Percentiles rank a stretch among this genome's conserved stretches.
phyloP scores from a whole-genome alignment of 2,329 filamentous ascomycete species.

The Cladobotryum protrusum region DNA sequence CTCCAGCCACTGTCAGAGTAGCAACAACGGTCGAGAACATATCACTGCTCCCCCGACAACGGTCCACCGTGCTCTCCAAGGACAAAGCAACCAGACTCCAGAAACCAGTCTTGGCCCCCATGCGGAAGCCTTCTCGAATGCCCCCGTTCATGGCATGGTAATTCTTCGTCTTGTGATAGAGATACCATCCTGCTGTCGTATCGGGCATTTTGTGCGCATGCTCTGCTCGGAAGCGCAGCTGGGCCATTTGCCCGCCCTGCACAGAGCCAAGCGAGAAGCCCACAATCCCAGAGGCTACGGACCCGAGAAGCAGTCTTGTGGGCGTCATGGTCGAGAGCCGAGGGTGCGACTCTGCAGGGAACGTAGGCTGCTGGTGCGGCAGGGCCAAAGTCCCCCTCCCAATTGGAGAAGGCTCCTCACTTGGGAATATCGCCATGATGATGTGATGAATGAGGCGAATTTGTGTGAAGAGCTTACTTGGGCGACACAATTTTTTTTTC shows the following conservation, averaged over 20 bases:
- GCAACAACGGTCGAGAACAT: slow-evolving; percentile 76
- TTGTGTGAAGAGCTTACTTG: too few species aligned
- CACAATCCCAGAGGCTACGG: slow-evolving; percentile 56
- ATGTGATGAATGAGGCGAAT: not conserved
- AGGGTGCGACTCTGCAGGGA: slow-evolving; percentile 28
- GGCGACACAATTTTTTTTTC: too few species aligned
- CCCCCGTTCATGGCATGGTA: slow-evolving; percentile 78
- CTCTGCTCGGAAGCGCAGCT: slow-evolving; percentile 85
- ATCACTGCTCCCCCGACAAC: slow-evolving; percentile 63
- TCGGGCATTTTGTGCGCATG: slow-evolving; percentile 90
- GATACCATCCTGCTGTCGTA: slow-evolving; percentile 81
- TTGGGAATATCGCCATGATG: slow-evolving; percentile 5
- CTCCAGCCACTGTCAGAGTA: slow-evolving; percentile 75
- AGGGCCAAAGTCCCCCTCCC: not conserved
- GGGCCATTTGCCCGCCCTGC: slow-evolving; percentile 66
- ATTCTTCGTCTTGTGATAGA: slow-evolving; percentile 99
- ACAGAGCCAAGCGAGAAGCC: slow-evolving; percentile 65
- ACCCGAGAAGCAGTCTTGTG: slow-evolving; percentile 59
- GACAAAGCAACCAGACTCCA: slow-evolving; percentile 72
- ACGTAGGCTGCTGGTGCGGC: slow-evolving; percentile 15
- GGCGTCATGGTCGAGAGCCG: slow-evolving; percentile 58
- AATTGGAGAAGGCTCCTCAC: not conserved
- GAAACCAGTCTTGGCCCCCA: slow-evolving; percentile 63
- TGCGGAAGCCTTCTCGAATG: slow-evolving; percentile 68
- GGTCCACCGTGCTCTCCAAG: slow-evolving; percentile 71